These are phyloP conservation scores for Condylostoma magnum DNA, from an alignment of 169 alveolate genomes.

Conservation along the genomic window DNA sequence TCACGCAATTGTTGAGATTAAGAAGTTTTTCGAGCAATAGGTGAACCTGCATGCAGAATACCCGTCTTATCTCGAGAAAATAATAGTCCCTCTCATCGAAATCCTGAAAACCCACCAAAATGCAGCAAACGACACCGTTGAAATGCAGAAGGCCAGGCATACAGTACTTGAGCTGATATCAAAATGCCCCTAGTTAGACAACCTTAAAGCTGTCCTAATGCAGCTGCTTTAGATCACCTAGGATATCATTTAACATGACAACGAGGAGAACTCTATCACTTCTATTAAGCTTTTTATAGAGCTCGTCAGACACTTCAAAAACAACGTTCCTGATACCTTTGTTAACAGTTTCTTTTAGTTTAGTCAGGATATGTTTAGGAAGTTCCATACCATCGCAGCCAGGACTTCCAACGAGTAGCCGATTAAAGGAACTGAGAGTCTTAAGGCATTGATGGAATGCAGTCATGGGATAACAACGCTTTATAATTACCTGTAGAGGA, in stretches of 20 bases:
- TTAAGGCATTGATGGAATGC: constrained; percentile 31
- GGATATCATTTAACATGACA: constrained; percentile 22
- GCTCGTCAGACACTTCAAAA: not conserved
- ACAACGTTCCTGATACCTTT: not conserved
- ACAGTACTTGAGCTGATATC: constrained; percentile 18
- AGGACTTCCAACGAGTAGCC: not conserved
- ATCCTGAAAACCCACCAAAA: no score
- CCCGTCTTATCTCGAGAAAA: no score
- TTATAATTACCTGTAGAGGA: constrained; percentile 1
- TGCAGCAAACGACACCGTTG: no score
- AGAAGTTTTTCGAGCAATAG: no score
- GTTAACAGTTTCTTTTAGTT: constrained; percentile 4
- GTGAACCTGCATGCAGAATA: no score
- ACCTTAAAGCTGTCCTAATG: not conserved
- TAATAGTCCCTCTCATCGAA: no score
- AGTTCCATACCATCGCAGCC: not conserved
- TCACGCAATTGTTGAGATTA: no score
- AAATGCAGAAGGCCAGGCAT: no score
- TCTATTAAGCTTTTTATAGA: constrained; percentile 21
- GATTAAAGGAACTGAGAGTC: not conserved
- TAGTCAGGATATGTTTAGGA: constrained; percentile 26
- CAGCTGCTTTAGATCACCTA: constrained; percentile 12
- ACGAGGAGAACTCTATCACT: constrained; percentile 25
- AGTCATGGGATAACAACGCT: constrained; percentile 15
- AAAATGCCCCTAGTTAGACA: constrained; percentile 23